Conservation (phyloP, 805 yeast species). For the Saccharomycopsis fermentans region DNA sequence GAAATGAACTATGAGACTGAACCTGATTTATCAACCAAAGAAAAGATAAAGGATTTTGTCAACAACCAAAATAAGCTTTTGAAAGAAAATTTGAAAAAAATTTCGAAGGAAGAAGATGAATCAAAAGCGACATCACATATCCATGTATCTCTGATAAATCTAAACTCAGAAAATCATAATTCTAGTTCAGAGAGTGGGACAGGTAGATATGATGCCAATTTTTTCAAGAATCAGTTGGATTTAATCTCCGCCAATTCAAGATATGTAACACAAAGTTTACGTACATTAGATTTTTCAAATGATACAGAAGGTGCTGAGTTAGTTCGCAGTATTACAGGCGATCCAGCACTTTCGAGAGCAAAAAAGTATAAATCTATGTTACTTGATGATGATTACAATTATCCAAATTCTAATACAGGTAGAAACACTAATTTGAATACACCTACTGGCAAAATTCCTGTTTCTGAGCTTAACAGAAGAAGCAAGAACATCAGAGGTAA, state of each 20-base stretch:
- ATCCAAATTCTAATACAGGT: neutral
- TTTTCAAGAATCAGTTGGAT: slow-evolving; percentile 15
- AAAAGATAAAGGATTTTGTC: slow-evolving; percentile 14
- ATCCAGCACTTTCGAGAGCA: slow-evolving; percentile 6
- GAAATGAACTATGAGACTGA: slow-evolving; percentile 21
- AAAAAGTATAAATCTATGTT: slow-evolving; percentile 16
- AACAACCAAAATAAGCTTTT: slow-evolving; percentile 10
- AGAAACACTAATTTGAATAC: neutral
- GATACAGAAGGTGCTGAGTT: slow-evolving; percentile 32
- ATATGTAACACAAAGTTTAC: slow-evolving; percentile 20
- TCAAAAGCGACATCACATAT: neutral
- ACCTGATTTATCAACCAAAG: slow-evolving; percentile 15
- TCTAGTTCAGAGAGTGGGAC: slow-evolving; percentile 1
- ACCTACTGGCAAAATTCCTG: slow-evolving; percentile 9
- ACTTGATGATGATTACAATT: neutral
- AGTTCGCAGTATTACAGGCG: slow-evolving; percentile 34
- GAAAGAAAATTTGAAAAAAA: slow-evolving; percentile 5
- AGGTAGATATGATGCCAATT: slow-evolving; percentile 12
- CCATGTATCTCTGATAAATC: neutral
- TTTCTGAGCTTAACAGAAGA: slow-evolving; percentile 6
- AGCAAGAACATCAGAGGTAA: neutral
- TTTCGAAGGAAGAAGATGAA: slow-evolving; percentile 8
- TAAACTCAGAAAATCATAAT: neutral
- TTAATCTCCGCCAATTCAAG: slow-evolving; percentile 21
- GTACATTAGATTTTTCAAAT: slow-evolving; percentile 23